These are phyloP conservation scores for Lepidopterella palustris DNA, from an alignment of 495 filamentous ascomycete species.

Conservation along the genomic window DNA sequence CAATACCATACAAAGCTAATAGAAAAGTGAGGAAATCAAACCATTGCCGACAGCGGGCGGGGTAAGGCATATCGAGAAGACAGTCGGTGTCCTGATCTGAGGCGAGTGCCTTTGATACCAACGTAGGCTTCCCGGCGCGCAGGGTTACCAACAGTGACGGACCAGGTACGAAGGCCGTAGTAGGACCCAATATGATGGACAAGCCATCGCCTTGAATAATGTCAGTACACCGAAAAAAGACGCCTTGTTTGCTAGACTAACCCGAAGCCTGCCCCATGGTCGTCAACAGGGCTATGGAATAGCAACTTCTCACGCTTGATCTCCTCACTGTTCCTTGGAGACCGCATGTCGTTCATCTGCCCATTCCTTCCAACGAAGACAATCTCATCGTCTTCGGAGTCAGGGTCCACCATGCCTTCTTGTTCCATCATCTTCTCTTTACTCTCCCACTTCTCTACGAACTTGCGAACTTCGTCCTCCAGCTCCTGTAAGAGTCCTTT, in stretches of 20 bases:
- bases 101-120: conserved; percentile 51
- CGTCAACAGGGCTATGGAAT: conserved; percentile 67
- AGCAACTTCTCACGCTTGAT: conserved; percentile 56
- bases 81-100: background rate
- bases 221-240: conserved; percentile 9
- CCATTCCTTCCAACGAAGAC: conserved; percentile 83
- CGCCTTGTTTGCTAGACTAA: conserved; percentile 41
- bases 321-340: conserved; percentile 22
- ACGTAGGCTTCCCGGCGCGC: conserved; percentile 82
- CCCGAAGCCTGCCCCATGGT: conserved; percentile 74
- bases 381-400: conserved; percentile 79
- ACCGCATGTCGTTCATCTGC: conserved; percentile 58
- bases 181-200: conserved; percentile 89
- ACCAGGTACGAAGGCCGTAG: conserved; percentile 84
- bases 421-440: conserved; percentile 39
- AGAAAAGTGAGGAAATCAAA: background rate
- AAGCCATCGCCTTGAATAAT: conserved; percentile 67
- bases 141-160: conserved; percentile 68
- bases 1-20: no score
- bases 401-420: conserved; percentile 45
- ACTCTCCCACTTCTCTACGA: conserved; percentile 35
- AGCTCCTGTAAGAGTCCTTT: conserved; percentile 37
- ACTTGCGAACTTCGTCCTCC: conserved; percentile 34
- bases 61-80: background rate
- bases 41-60: conserved; percentile 2